These are phyloP conservation scores for Cicer arietinum DNA, from an alignment of 306 rosid genomes.

Conservation along the genomic window DNA sequence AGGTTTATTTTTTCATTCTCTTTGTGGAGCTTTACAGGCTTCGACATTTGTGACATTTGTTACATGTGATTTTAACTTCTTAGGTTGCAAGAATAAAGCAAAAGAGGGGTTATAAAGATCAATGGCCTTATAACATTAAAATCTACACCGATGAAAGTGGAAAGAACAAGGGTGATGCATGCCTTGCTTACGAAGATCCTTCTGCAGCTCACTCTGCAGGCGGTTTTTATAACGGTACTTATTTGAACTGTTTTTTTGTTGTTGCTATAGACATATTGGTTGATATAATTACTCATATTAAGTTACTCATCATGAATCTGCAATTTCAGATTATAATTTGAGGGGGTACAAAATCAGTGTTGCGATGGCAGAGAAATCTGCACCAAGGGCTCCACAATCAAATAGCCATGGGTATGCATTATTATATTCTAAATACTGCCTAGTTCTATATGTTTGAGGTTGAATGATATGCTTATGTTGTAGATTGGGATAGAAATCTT, in stretches of 20 bases:
- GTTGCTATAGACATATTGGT: background rate
- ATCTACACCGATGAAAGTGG: conserved; percentile 92
- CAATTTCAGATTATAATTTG: conserved; percentile 72
- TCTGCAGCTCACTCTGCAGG: conserved; percentile 98
- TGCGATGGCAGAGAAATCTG: conserved; percentile 94
- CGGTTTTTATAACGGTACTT: conserved; percentile 80
- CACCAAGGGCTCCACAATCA: conserved; percentile 75
- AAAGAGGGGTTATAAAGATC: conserved; percentile 98
- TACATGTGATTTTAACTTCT: conserved; percentile 19
- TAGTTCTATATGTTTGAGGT: background rate
- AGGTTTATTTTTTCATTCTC: background rate
- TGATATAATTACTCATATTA: background rate
- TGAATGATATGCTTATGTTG: conserved; percentile 6
- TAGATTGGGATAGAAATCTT: background rate
- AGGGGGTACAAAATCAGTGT: conserved; percentile 89
- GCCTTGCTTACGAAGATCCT: conserved; percentile 95
- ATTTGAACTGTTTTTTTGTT: background rate
- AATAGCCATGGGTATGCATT: conserved; percentile 72
- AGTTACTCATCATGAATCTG: conserved; percentile 29
- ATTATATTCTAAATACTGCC: background rate
- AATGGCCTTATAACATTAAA: conserved; percentile 97
- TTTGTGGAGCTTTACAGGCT: background rate
- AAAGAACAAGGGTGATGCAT: conserved; percentile 93
- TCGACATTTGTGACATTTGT: conserved; percentile 7
- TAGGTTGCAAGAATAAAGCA: conserved; percentile 99